Evolutionary conservation across 163 green algal genomes (phyloP).

Genomic region (Volvox carteri): DNA sequence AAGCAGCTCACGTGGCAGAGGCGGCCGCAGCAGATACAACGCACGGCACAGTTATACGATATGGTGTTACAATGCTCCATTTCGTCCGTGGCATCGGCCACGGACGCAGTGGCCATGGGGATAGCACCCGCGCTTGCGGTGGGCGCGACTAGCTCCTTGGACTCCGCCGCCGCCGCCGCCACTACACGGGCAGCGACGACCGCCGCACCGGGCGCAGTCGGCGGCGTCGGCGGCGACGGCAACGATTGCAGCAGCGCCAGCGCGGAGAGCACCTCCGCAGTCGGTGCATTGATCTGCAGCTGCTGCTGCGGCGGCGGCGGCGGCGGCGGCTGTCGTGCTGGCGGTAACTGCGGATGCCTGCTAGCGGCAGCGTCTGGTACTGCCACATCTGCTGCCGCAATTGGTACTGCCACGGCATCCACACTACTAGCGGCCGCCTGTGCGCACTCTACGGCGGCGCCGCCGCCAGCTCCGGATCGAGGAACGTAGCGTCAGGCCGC

Average conservation of each 20-base stretch:
- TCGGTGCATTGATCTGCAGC: background rate
- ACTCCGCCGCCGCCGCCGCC: background rate
- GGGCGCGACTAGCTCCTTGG: background rate
- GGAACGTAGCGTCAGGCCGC: no score
- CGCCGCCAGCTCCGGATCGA: no score
- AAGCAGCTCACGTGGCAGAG: conserved; percentile 17
- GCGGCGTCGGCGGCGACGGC: no score
- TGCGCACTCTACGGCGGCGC: no score
- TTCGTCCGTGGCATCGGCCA: background rate
- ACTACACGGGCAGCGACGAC: background rate
- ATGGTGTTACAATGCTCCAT: background rate
- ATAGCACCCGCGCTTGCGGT: background rate
- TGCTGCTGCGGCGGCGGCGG: background rate
- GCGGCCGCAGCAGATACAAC: conserved; percentile 29
- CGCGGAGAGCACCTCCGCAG: background rate
- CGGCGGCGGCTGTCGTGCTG: background rate
- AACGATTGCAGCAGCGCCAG: background rate
- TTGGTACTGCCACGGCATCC: no score
- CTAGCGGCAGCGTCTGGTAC: no score
- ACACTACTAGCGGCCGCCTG: no score
- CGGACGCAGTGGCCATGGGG: background rate
- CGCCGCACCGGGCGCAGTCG: background rate
- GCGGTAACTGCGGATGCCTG: no score
- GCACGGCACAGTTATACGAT: background rate
- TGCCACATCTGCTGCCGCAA: no score